Conservation (phyloP, 1,284 basidiomycete species). For the Boletus semigastroideus region DNA sequence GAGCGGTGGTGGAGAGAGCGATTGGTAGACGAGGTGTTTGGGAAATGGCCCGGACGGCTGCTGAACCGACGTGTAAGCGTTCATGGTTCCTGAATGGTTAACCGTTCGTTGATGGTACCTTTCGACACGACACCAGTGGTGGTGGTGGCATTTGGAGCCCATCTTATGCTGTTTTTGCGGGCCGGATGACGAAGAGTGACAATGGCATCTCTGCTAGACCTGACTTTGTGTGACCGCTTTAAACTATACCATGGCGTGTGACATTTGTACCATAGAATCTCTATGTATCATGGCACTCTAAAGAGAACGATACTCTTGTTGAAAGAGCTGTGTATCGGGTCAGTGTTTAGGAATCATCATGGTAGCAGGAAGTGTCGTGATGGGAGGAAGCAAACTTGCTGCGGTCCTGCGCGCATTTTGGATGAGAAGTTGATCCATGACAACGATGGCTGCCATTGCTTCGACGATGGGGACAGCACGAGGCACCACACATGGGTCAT, state of each 20-base stretch:
- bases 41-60: conserved; percentile 64
- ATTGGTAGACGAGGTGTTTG: conserved; percentile 53
- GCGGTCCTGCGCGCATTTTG: conserved; percentile 82
- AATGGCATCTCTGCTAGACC: background rate
- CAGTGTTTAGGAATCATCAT: conserved; percentile 73
- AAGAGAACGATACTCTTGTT: conserved; percentile 2
- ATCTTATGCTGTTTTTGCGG: conserved; percentile 52
- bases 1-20: conserved; percentile 38
- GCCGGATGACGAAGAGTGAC: conserved; percentile 34
- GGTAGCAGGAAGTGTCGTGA: conserved; percentile 84
- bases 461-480: conserved; percentile 98
- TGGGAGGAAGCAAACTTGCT: conserved; percentile 63
- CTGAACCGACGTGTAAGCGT: conserved; percentile 63
- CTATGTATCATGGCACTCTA: conserved; percentile 9
- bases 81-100: conserved; percentile 4
- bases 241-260: conserved; percentile 2
- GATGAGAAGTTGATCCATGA: conserved; percentile 90
- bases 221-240: background rate
- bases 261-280: conserved; percentile 16
- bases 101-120: background rate
- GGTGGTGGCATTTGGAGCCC: conserved; percentile 72
- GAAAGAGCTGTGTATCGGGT: conserved; percentile 8
- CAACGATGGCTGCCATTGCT: conserved; percentile 93
- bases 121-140: conserved; percentile 52
- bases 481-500: conserved; percentile 98